Percentiles rank a stretch among this genome's conserved stretches.
Conservation (phyloP, 2,329 filamentous ascomycete species). For the Neurospora crassa region DNA sequence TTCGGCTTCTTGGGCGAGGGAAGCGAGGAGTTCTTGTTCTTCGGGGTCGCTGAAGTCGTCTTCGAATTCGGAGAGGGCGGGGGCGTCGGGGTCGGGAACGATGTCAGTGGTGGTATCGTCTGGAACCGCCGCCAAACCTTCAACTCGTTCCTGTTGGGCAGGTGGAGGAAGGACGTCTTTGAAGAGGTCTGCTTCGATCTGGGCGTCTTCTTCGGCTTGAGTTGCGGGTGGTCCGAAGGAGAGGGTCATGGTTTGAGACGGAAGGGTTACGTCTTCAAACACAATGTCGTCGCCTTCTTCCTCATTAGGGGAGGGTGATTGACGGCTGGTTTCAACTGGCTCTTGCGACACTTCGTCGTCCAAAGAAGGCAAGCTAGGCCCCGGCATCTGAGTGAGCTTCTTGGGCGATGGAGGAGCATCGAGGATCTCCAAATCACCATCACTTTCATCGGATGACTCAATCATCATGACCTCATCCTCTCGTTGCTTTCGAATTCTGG, state of each 20-base stretch:
- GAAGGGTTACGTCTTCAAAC: conserved; percentile 29
- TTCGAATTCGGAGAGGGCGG: conserved; percentile 51
- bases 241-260: conserved; percentile 3
- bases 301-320: conserved; percentile 14
- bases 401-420: conserved; percentile 32
- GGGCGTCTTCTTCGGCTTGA: conserved; percentile 20
- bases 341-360: conserved; percentile 6
- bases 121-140: conserved; percentile 16
- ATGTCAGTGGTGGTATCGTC: conserved; percentile 8
- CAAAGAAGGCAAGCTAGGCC: conserved; percentile 10
- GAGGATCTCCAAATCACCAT: conserved; percentile 48
- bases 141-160: conserved; percentile 16
- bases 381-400: conserved; percentile 7
- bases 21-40: conserved; percentile 79
- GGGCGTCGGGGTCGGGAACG: conserved; percentile 21
- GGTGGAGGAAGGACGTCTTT: conserved; percentile 18
- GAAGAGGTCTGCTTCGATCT: conserved; percentile 16
- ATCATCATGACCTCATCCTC: conserved; percentile 50
- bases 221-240: conserved; percentile 6
- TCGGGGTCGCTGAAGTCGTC: conserved; percentile 77
- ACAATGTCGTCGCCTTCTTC: conserved; percentile 19
- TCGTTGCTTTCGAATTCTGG: conserved; percentile 31
- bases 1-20: conserved; percentile 82
- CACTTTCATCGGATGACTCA: conserved; percentile 49
- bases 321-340: background rate